Base-by-base conservation (phyloP, 768 basidiomycete species). In the Lactifluus pinguis region DNA sequence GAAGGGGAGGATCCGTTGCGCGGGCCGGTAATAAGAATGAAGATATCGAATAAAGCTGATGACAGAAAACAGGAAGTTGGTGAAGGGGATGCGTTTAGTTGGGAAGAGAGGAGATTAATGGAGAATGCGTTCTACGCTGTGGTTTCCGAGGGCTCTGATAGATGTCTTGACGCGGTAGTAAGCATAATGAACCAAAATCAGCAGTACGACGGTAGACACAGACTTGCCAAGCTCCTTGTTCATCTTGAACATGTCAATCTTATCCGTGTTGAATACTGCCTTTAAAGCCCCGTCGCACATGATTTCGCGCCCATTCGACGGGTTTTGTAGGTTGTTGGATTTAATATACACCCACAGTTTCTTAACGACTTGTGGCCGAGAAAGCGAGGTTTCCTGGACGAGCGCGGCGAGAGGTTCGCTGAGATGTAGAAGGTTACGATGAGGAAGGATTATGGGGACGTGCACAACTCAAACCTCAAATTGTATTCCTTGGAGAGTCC, bases 221-320 rank as follows among this genome's bases (percentile, higher is more conserved):
- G 57, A 92, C 87, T 85, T 77, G 70, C 88, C 87, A 59, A 95
- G 75, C 30, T 87, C 80, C 73, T 95, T 92, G 79, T 95, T 95
- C 93, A 95, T 95, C 66, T 79, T 84, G 76, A 95, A 95, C 92
- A 95, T 95, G 73, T 91, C 84, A 59, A 97, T 83, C 71, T 84
- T 88, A 65, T 92, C 88, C 13, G 82, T 80, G 59, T 80, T 81
- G 71, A 98, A 95, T 21, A 95, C 81, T 6, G 85, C 82, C 68
- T 79, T 80, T 66, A 97, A 70, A 17, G 72, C 76, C 17, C 79
- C 76, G 71, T 98, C 93, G 68, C 93, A 95, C 2, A 92, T 65
- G 63, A 98, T 97, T 71, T 90, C 91, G 57, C 83, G 83, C 73
- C 79, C 87, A 72, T 95, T 90, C 1, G 69, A 71, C 6, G 92